Base-by-base conservation (phyloP, 257 asterid genomes). In the Prunella vulgaris region DNA sequence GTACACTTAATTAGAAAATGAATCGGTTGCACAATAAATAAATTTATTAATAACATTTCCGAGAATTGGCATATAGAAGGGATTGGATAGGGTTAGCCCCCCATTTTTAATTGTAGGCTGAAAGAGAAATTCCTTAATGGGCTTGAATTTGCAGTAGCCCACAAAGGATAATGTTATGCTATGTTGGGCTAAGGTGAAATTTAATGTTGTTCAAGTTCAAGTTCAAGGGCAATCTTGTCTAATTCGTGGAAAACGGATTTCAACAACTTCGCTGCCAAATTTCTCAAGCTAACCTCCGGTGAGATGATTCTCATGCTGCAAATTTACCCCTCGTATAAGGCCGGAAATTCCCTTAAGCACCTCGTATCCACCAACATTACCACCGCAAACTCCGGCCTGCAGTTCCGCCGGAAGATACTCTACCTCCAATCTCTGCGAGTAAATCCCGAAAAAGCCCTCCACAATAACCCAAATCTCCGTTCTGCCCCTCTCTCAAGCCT, bases 391-490 rank as follows among this genome's bases (percentile, higher is more conserved):
- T 66, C 88, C 68, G 97, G 98, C 63, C 68, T 84, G 7, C 74
- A 62, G 18, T 93, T 90, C 84, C 85, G 88, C 21, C 81, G 79
- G 30, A 92, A 92, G 58, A 35, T 87, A 6, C 66, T 77, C 20
- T 89, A 87, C 85, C 93, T 89, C 60, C 70, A 78, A 60, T 69
- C 84, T 28, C 85, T 86, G n/a, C 82, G 72, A 4, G 74, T 89
- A 42, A 82, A 86, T 48, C 83, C 90, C 40, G 48, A 58, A 0
- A 92, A 92, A 85, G 93, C 92, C 76, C 90, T 87, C 54, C 75
- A 78, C 9, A 63, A 51, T 40, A 92, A 92, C 74, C 98, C 96
- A 1, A 54, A 85, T 73, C 77, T 90, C 59, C 93, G 96, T 0
- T 79, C 90, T 2, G 87, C 87, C 5, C 85, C 86, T 14, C 78